Percentiles rank a stretch among this genome's conserved stretches.
These are phyloP conservation scores for Pichia sp. DNA, from an alignment of 1,139 yeast species.

Conservation along the genomic window DNA sequence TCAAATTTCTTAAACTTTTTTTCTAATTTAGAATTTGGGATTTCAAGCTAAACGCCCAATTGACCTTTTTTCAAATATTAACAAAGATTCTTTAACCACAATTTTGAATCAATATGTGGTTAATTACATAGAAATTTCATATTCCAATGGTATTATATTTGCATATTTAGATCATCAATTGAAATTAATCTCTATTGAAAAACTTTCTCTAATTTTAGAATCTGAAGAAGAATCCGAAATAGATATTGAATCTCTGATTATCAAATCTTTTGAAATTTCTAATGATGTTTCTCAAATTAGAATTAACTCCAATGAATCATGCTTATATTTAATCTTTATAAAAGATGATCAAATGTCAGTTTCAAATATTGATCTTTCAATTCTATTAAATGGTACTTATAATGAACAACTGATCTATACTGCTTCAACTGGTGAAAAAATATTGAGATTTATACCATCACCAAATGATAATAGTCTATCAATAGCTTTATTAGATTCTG, in stretches of 20 bases:
- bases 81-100: constrained; percentile 2
- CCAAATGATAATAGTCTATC: constrained; percentile 1
- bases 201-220: constrained; percentile 18
- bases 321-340: constrained; percentile 8
- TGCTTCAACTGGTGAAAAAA: not conserved
- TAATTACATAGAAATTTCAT: constrained; percentile 20
- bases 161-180: constrained; percentile 19
- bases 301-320: constrained; percentile 13
- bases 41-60: constrained; percentile 24
- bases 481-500: constrained; percentile 8
- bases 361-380: constrained; percentile 6
- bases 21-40: constrained; percentile 22
- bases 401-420: constrained; percentile 3
- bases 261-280: constrained; percentile 16
- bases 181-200: constrained; percentile 18
- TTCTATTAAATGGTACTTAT: constrained; percentile 11
- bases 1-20: not conserved
- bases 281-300: constrained; percentile 15
- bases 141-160: constrained; percentile 16
- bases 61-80: constrained; percentile 17
- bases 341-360: constrained; percentile 3
- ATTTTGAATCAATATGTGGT: constrained; percentile 10
- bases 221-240: constrained; percentile 15
- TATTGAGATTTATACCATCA: constrained; percentile 12
- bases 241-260: constrained; percentile 5